Base-by-base conservation (phyloP, 306 rosid genomes). In the Corylus avellana region DNA sequence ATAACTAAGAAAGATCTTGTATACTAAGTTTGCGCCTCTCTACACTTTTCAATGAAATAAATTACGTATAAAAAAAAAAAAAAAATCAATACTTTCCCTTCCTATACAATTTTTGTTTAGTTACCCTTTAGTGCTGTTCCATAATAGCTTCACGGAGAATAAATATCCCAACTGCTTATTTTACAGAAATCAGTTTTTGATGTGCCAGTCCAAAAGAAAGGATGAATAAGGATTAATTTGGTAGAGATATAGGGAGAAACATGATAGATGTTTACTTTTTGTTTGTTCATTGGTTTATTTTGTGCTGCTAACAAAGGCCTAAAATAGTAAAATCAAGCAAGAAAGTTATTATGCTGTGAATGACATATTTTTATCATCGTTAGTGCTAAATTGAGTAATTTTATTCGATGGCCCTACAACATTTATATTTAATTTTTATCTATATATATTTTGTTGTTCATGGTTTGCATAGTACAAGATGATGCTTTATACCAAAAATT, bases 71-170 rank as follows among this genome's bases (percentile, higher is more conserved):
- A 39, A 37, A 37, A 37, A 37, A 29, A 29, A 29, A 25, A 44
- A 18, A 25, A 78, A 47, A 32, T 18, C 62, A 67, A 5, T 56
- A 27, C 32, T 78, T 70, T 64, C 17, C 18, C 76, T 51, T 44
- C 37, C 22, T 77, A 61, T 14, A 63, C 11, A 32, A 12, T 63
- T 32, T 32, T 63, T 14, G 12, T 16, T 56, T 63, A 14, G 39
- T 61, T 61, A 27, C 67, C 3, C 7, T 61, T 27, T 61, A 12
- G 25, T 61, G 5, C 67, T 61, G 37, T 27, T 27, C n/a, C 8
- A 63, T 12, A 12, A 63, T 63, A 14, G 1, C 12, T 63, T 27
- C 67, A 10, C 9, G 12, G n/a, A 35, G 44, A 63, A 32, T 32
- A 35, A 63, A 32, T 56, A 56, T 12, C 12, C 46, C 12, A 13